phyloP scores from a whole-genome alignment of 2,329 filamentous ascomycete genomes.

The Colletotrichum sp. region DNA sequence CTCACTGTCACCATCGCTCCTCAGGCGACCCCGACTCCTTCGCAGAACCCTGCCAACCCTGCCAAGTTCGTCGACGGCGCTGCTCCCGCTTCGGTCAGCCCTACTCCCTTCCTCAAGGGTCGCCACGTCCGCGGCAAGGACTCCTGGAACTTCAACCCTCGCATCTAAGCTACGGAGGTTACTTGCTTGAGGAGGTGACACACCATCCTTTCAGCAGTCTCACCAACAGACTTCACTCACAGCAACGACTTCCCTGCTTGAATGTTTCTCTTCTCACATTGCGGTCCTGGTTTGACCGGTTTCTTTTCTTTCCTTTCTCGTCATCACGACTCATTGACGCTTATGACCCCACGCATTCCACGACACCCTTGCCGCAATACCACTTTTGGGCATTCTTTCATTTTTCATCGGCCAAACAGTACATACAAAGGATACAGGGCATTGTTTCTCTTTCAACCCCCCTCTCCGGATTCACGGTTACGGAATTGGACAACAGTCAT shows the following conservation, averaged over 20 bases:
- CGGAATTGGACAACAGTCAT: slow-evolving; percentile 13
- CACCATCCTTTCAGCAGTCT: background rate
- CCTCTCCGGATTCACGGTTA: slow-evolving; percentile 13
- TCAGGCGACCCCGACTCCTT: slow-evolving; percentile 37
- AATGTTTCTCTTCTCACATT: background rate
- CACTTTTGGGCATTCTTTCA: background rate
- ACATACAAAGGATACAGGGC: slow-evolving; percentile 3
- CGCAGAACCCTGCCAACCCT: slow-evolving; percentile 43
- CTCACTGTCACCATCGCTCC: slow-evolving; percentile 44
- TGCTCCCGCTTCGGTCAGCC: slow-evolving; percentile 13
- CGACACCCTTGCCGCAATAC: background rate
- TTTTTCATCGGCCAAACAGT: slow-evolving; percentile 7
- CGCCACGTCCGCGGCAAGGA: slow-evolving; percentile 14
- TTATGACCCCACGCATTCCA: background rate
- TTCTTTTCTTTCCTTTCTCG: background rate
- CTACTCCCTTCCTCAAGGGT: slow-evolving; percentile 16
- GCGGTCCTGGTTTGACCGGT: background rate
- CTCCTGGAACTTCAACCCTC: slow-evolving; percentile 18
- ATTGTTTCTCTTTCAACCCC: slow-evolving; percentile 3
- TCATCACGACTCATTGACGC: background rate
- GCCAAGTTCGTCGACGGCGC: slow-evolving; percentile 40
- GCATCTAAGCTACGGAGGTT: background rate
- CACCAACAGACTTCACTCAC: background rate
- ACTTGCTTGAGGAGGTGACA: background rate
- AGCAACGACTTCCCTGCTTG: background rate